These are phyloP conservation scores for Rhynchospora tenuis DNA, from an alignment of 176 grass and related monocot genomes.

Conservation along the genomic window DNA sequence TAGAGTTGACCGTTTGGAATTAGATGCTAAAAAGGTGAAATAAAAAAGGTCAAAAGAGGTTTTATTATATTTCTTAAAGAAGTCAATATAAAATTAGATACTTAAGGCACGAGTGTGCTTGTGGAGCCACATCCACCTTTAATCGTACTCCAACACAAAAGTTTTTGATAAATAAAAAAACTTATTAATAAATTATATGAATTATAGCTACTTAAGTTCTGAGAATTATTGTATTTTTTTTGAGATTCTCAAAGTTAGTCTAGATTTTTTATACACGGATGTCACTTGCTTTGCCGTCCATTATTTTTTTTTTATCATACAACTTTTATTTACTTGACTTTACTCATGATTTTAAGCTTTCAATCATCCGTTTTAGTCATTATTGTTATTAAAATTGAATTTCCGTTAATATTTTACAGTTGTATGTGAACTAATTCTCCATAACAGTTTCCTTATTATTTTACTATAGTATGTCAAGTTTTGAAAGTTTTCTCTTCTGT, in stretches of 20 bases:
- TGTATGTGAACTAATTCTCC: no score
- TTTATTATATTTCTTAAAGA: neutral
- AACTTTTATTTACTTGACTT: no score
- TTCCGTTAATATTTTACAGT: no score
- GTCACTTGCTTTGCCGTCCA: neutral
- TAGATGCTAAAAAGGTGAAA: neutral
- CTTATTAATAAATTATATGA: neutral
- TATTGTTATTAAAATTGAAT: no score
- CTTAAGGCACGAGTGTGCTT: neutral
- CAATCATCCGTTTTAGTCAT: no score
- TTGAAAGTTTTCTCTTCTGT: neutral
- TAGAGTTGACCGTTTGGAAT: slow-evolving; percentile 8
- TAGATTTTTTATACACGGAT: neutral
- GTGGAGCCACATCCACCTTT: slow-evolving; percentile 1
- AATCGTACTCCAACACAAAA: neutral
- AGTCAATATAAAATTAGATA: slow-evolving; percentile 8
- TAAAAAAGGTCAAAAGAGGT: neutral
- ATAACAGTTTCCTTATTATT: neutral
- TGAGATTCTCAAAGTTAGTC: neutral
- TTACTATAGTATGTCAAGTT: neutral
- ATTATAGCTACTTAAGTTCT: neutral
- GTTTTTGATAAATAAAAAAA: neutral
- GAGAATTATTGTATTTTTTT: neutral
- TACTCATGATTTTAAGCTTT: no score
- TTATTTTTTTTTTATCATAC: neutral